Conservation (phyloP, 768 basidiomycete genomes). For the Leccinum imitatum region DNA sequence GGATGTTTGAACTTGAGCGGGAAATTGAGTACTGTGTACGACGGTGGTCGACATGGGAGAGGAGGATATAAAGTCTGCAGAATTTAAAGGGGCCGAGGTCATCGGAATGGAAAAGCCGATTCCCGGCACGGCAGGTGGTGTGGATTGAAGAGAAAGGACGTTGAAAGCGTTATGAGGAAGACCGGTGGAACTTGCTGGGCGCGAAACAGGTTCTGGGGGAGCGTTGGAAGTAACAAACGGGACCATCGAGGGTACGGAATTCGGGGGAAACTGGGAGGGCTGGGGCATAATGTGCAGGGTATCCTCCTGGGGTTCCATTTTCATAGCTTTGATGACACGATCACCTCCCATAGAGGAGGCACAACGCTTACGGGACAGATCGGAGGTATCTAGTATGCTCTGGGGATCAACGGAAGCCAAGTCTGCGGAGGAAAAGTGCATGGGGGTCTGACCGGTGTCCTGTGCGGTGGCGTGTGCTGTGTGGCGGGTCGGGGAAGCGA, state of each 20-base stretch:
- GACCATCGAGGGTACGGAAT: slow-evolving; percentile 25
- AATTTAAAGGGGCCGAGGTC: slow-evolving; percentile 19
- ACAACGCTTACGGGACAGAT: slow-evolving; percentile 51
- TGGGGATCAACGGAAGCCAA: slow-evolving; percentile 22
- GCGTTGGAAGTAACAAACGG: slow-evolving; percentile 29
- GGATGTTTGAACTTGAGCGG: slow-evolving; percentile 28
- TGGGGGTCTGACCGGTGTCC: slow-evolving; percentile 26
- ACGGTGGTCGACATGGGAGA: slow-evolving; percentile 23
- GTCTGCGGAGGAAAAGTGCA: slow-evolving; percentile 24
- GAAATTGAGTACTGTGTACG: slow-evolving; percentile 19
- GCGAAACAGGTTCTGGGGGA: slow-evolving; percentile 30
- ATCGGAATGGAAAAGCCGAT: slow-evolving; percentile 23
- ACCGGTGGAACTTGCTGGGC: slow-evolving; percentile 34
- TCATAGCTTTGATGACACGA: slow-evolving; percentile 46
- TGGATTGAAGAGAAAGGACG: slow-evolving; percentile 22
- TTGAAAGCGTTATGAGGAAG: slow-evolving; percentile 24
- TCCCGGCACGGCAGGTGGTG: slow-evolving; percentile 15
- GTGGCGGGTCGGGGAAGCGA: slow-evolving; percentile 22
- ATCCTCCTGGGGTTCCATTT: slow-evolving; percentile 50
- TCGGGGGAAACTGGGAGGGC: slow-evolving; percentile 26
- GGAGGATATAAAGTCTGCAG: slow-evolving; percentile 25
- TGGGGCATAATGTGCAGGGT: slow-evolving; percentile 28
- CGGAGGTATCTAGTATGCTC: slow-evolving; percentile 33
- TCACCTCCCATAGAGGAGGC: slow-evolving; percentile 47
- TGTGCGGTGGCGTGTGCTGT: slow-evolving; percentile 19